These are phyloP conservation scores for Podila verticillata DNA, from an alignment of 192 early-diverging fungal genomes.

Conservation along the genomic window DNA sequence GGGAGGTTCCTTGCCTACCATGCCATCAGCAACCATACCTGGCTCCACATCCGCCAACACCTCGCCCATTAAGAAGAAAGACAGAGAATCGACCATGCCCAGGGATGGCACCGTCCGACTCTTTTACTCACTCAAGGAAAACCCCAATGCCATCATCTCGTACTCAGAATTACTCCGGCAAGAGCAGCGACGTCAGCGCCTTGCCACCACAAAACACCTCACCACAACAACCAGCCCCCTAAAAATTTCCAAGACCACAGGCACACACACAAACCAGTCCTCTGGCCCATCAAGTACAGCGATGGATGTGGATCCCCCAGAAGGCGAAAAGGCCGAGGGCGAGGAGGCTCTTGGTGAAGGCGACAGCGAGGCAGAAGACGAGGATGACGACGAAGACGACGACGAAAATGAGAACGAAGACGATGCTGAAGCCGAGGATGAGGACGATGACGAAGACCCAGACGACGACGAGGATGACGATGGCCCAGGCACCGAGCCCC, in stretches of 20 bases:
- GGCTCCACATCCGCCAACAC: not conserved
- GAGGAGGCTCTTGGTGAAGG: conserved; percentile 30
- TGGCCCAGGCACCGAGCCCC: conserved; percentile 16
- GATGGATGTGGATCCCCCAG: conserved; percentile 45
- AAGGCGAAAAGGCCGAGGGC: conserved; percentile 28
- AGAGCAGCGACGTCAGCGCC: conserved; percentile 19
- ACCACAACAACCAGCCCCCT: conserved; percentile 5
- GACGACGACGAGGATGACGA: conserved; percentile 35
- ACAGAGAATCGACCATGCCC: not conserved
- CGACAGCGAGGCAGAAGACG: conserved; percentile 8
- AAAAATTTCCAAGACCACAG: conserved; percentile 26
- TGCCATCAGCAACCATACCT: not conserved
- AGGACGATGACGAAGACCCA: conserved; percentile 23
- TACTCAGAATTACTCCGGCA: conserved; percentile 39
- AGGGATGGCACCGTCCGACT: conserved; percentile 21
- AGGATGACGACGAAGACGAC: not conserved
- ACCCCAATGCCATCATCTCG: conserved; percentile 47
- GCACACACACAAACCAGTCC: not conserved
- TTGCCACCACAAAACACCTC: not conserved
- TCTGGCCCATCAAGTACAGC: conserved; percentile 3
- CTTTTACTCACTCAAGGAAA: conserved; percentile 39
- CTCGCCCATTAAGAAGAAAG: conserved; percentile 1
- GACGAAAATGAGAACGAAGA: conserved; percentile 23
- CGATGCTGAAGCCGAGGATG: conserved; percentile 27
- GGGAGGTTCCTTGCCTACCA: conserved; percentile 1